Evolutionary conservation across 1,284 basidiomycete species (phyloP).

Genomic region (Wolfiporia cocos): DNA sequence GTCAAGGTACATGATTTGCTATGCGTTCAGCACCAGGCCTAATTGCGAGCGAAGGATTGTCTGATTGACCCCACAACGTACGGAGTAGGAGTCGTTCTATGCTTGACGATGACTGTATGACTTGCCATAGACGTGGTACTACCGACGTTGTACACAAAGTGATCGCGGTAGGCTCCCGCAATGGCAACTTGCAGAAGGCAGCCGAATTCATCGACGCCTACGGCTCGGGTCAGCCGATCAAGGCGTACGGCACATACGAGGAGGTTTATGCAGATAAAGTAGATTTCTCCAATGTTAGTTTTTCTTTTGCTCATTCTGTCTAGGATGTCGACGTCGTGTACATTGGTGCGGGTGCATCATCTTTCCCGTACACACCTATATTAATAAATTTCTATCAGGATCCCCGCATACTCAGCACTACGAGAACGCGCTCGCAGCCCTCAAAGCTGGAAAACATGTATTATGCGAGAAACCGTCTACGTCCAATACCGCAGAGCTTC

Average conservation of each 20-base stretch:
- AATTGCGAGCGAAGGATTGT: constrained; percentile 30
- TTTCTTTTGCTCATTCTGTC: not conserved
- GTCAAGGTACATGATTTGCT: constrained; percentile 38
- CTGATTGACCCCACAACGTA: constrained; percentile 45
- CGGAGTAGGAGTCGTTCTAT: constrained; percentile 10
- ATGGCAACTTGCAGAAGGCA: constrained; percentile 52
- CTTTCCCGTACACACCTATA: too few relatives aligned
- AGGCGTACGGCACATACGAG: constrained; percentile 73
- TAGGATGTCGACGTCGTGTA: constrained; percentile 79
- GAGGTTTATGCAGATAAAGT: constrained; percentile 72
- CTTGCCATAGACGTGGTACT: constrained; percentile 20
- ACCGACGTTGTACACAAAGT: constrained; percentile 75
- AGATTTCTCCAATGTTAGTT: constrained; percentile 21
- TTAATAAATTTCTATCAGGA: constrained; percentile 43
- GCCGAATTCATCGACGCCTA: constrained; percentile 60
- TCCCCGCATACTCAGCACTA: constrained; percentile 89
- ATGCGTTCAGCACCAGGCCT: not conserved
- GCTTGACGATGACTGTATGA: not conserved
- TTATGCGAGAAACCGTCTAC: constrained; percentile 83
- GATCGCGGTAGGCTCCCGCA: constrained; percentile 75
- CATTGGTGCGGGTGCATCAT: constrained; percentile 53
- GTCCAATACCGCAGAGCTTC: constrained; percentile 56
- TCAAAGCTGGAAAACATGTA: constrained; percentile 80
- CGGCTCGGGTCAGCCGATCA: constrained; percentile 45
- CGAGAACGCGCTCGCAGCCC: constrained; percentile 67